Evolutionary conservation across 2,329 filamentous ascomycete species (phyloP), one percentile per base, ranked within the genome.

Genomic region (Neopestalotiopsis clavispora): DNA sequence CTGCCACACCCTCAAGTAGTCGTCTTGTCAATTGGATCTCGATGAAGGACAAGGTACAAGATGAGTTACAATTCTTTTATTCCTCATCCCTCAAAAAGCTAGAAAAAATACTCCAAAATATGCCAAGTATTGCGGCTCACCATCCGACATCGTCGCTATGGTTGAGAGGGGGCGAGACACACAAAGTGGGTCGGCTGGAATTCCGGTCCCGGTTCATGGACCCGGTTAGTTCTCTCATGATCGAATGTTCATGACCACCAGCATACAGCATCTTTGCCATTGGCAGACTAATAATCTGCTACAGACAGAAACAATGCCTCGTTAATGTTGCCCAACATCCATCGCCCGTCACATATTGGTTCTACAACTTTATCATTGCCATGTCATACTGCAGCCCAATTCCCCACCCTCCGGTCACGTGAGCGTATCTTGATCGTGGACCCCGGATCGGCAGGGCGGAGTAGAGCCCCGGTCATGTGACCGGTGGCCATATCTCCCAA

Each of bases 341-440:
- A 38, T 28, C 23, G 45, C 45, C 7, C 9, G 45, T 9, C 17
- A 28, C 45, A n/a, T 52, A 52, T 52, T 52, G 45, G 45, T 52
- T 52, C 45, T 52, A 52, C 45, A 23, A 52, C 45, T 52, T 52
- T 23, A 52, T 52, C 45, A 49, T 49, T 17, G 45, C 45, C 45
- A 52, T 52, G 45, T 52, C 45, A 52, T 52, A 52, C 14, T 52
- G 45, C 45, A 52, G 45, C 45, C 45, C 45, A 52, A 52, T 7
- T 20, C 45, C 20, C 45, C 45, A 52, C 45, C 45, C 17, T n/a
- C 45, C 45, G 45, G 17, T 52, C 57, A 59, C 57, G 57, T 59
- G 57, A 59, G 57, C 57, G 57, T 59, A 59, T 59, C 57, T 28
- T 59, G 20, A 28, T 34, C 57, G n/a, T n/a, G 45, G 45, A 23